phyloP scores from a whole-genome alignment of 164 flowering plant species.

The Chimonanthus salicifolius region DNA sequence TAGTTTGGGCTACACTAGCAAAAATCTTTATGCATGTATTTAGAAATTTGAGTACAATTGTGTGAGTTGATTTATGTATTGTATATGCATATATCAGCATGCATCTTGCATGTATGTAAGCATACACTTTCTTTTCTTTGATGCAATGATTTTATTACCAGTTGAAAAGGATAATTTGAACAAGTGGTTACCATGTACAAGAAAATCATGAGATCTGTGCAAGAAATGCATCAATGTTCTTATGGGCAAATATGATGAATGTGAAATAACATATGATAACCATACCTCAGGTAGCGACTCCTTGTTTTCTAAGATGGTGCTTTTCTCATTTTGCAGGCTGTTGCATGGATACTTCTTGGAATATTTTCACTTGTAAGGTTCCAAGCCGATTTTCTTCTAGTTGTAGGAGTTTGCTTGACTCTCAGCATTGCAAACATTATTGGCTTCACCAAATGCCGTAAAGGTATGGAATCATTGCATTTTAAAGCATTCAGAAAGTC shows the following conservation, averaged over 20 bases:
- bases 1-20: not conserved
- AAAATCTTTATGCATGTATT: too few relatives aligned
- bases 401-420: slow-evolving; percentile 83
- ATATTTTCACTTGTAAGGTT: slow-evolving; percentile 90
- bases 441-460: slow-evolving; percentile 92
- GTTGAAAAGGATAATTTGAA: not conserved
- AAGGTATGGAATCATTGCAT: slow-evolving; percentile 45
- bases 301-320: not conserved
- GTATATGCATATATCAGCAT: not conserved
- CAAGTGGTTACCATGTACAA: not conserved
- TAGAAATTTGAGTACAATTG: too few relatives aligned
- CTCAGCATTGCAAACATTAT: slow-evolving; percentile 89
- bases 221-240: not conserved
- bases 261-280: not conserved
- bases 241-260: not conserved
- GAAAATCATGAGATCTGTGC: not conserved
- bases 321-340: slow-evolving; percentile 49
- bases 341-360: slow-evolving; percentile 72
- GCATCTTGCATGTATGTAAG: not conserved
- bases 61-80: too few relatives aligned
- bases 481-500: not conserved
- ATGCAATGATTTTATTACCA: not conserved
- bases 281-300: not conserved
- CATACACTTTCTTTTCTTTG: not conserved
- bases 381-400: slow-evolving; percentile 91